Percentiles rank a stretch among this genome's conserved stretches.
Conservation (phyloP, 257 asterid species). For the Scutellaria barbata region DNA sequence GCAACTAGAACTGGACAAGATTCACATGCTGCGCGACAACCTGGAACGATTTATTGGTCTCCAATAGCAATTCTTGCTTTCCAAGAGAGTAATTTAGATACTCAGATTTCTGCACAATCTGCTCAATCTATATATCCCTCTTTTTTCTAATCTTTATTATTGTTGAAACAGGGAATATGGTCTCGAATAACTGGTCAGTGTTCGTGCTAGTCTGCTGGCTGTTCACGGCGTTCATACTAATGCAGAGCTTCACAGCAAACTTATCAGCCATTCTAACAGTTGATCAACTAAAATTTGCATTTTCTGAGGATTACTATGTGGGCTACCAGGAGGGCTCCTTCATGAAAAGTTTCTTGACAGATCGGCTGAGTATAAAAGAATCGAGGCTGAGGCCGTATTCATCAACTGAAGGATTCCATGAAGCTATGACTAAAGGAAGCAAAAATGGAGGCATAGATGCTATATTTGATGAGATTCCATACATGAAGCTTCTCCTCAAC, state of each 20-base stretch:
- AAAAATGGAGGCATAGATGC: constrained; percentile 55
- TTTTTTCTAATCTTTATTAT: neutral
- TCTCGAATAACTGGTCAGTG: constrained; percentile 54
- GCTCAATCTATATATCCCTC: neutral
- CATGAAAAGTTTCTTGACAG: constrained; percentile 35
- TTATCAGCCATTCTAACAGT: constrained; percentile 58
- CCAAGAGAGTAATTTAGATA: constrained; percentile 50
- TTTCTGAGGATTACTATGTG: constrained; percentile 32
- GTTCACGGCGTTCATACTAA: constrained; percentile 52
- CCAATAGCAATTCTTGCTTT: constrained; percentile 63
- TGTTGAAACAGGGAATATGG: constrained; percentile 51
- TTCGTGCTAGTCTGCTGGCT: constrained; percentile 53
- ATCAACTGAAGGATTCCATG: constrained; percentile 41
- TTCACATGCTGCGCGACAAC: constrained; percentile 31
- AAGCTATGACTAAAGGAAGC: constrained; percentile 51
- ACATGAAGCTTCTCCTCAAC: constrained; percentile 46
- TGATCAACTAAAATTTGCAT: constrained; percentile 48
- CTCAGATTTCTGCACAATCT: neutral
- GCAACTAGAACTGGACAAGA: constrained; percentile 24
- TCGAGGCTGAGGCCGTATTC: constrained; percentile 39
- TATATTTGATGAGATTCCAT: constrained; percentile 56
- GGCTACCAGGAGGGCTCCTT: constrained; percentile 55
- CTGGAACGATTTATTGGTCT: constrained; percentile 43
- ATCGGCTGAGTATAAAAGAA: constrained; percentile 26
- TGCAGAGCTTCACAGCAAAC: constrained; percentile 69